Evolutionary conservation across 1,139 yeast genomes (phyloP).

Genomic region (Blastobotrys capitulatus): DNA sequence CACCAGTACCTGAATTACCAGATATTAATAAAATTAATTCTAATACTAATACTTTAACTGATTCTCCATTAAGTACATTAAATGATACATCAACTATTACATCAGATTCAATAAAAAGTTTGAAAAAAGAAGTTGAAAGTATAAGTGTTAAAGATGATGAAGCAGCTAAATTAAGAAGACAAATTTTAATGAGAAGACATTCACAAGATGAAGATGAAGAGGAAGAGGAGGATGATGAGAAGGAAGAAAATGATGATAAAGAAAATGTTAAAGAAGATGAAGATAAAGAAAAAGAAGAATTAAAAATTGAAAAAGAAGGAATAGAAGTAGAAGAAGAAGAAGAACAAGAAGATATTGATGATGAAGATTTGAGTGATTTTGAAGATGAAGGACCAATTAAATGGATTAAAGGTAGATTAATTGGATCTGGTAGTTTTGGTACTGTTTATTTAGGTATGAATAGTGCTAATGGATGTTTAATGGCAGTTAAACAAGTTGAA

Average conservation of each 20-base stretch:
- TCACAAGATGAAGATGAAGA: background rate
- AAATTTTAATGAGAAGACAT: conserved; percentile 7
- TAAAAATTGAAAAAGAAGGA: conserved; percentile 22
- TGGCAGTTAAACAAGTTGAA: conserved; percentile 95
- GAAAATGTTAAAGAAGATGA: conserved; percentile 1
- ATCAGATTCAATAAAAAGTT: background rate
- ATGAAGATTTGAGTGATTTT: conserved; percentile 5
- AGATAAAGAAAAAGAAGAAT: conserved; percentile 12
- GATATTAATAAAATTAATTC: conserved; percentile 9
- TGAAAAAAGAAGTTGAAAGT: background rate
- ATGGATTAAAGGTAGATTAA: conserved; percentile 89
- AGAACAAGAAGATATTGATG: background rate
- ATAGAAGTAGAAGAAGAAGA: conserved; percentile 1
- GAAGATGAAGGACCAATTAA: conserved; percentile 55
- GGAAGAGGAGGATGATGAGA: background rate
- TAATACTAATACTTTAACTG: background rate
- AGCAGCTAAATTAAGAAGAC: conserved; percentile 3
- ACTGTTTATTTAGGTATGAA: conserved; percentile 90
- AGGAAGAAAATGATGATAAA: background rate
- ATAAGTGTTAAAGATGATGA: background rate
- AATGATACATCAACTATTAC: background rate
- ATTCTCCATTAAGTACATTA: background rate
- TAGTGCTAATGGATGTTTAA: conserved; percentile 84
- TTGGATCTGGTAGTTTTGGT: conserved; percentile 95
- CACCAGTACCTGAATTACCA: conserved; percentile 30